Percentiles rank a stretch among this genome's conserved stretches.
phyloP scores from a whole-genome alignment of 2,329 filamentous ascomycete species.

The Xylariales sp. region DNA sequence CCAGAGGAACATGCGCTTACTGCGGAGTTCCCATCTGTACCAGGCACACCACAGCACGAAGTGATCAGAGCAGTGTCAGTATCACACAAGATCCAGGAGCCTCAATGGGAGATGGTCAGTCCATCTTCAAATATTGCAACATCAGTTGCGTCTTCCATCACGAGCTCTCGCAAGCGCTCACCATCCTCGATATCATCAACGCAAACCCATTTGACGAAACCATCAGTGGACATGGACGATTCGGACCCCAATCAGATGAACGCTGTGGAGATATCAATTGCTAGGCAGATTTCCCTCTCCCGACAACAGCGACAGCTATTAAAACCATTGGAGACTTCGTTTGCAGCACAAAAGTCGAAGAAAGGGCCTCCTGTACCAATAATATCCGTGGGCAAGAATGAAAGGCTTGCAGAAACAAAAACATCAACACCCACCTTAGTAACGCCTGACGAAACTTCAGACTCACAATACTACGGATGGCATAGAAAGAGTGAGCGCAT shows the following conservation, averaged over 20 bases:
- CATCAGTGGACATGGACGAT: constrained; percentile 32
- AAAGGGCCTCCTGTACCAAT: constrained; percentile 18
- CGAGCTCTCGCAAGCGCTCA: constrained; percentile 24
- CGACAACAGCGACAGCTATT: constrained; percentile 57
- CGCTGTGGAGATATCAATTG: constrained; percentile 63
- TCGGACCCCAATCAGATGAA: constrained; percentile 32
- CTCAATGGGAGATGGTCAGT: constrained; percentile 44
- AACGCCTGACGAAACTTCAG: constrained; percentile 24
- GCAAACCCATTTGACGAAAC: constrained; percentile 26
- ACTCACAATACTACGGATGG: constrained; percentile 28
- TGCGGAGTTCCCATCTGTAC: constrained; percentile 36
- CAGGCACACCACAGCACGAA: constrained; percentile 10
- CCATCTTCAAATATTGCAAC: constrained; percentile 29
- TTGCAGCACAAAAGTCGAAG: constrained; percentile 16
- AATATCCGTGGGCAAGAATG: constrained; percentile 24
- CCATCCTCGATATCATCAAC: constrained; percentile 28
- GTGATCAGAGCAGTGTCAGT: constrained; percentile 23
- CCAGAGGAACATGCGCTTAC: constrained; percentile 30
- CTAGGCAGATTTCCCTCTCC: constrained; percentile 63
- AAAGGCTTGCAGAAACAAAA: constrained; percentile 33
- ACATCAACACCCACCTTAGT: constrained; percentile 43
- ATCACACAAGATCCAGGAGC: constrained; percentile 33
- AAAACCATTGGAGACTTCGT: constrained; percentile 42
- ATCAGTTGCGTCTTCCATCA: constrained; percentile 20
- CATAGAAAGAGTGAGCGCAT: constrained; percentile 50